A percentile compares a stretch with the other conserved stretches of the same genome.
Conservation (phyloP, 140 eudicot species). For the Cichorium intybus region DNA sequence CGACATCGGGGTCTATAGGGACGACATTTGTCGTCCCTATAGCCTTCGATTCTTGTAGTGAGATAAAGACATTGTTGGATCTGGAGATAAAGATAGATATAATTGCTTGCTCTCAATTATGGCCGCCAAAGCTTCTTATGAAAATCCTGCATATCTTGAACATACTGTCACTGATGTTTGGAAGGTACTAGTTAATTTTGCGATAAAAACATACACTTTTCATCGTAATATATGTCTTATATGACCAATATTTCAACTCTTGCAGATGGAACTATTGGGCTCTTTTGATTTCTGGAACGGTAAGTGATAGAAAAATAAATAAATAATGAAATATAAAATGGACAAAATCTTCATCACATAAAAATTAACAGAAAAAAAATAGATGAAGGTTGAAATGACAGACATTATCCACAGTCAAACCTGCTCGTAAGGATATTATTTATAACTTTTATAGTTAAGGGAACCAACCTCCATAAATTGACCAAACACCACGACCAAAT, state of each 20-base stretch:
- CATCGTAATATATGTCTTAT: background rate
- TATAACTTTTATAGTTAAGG: too few relatives aligned
- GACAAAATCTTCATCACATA: too few relatives aligned
- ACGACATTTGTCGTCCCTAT: too few relatives aligned
- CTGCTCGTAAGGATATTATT: too few relatives aligned
- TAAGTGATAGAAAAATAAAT: conserved; percentile 14
- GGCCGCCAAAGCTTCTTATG: conserved; percentile 59
- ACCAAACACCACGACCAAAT: too few relatives aligned
- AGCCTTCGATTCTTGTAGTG: too few relatives aligned
- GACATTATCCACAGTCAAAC: too few relatives aligned
- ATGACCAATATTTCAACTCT: background rate
- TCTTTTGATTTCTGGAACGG: conserved; percentile 60
- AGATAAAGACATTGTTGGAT: conserved; percentile 25
- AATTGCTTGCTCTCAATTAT: conserved; percentile 38
- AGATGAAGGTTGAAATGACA: too few relatives aligned
- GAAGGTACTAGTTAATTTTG: conserved; percentile 32
- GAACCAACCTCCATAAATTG: too few relatives aligned
- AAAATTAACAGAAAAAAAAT: too few relatives aligned
- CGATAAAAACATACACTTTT: background rate
- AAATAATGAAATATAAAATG: too few relatives aligned
- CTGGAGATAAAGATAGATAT: conserved; percentile 36
- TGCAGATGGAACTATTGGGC: conserved; percentile 63
- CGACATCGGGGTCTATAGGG: too few relatives aligned
- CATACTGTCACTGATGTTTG: conserved; percentile 32
- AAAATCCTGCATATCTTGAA: conserved; percentile 33